These are phyloP conservation scores for Candida adriatica DNA, from an alignment of 805 yeast species.

Conservation along the genomic window DNA sequence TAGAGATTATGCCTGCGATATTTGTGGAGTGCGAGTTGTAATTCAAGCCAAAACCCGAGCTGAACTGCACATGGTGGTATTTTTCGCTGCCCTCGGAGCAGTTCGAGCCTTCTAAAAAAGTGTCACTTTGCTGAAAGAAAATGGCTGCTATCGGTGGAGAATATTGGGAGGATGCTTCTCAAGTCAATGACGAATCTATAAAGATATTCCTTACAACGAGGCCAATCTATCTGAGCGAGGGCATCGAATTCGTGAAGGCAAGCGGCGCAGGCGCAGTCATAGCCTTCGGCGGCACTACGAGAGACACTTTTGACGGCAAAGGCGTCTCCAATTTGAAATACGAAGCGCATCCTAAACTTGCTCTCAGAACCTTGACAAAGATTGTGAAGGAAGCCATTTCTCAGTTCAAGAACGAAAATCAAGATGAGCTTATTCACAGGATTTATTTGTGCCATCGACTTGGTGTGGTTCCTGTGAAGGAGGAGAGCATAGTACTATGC, in stretches of 20 bases:
- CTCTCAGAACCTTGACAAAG: constrained; percentile 28
- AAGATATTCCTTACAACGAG: constrained; percentile 23
- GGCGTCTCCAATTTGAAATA: constrained; percentile 34
- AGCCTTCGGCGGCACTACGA: constrained; percentile 43
- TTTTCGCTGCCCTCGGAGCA: no score
- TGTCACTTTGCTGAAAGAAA: no score
- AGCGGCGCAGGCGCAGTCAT: constrained; percentile 43
- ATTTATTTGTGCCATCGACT: constrained; percentile 38
- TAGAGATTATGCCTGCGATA: no score
- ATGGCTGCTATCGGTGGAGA: neutral
- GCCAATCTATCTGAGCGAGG: constrained; percentile 12
- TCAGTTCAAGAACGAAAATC: constrained; percentile 19
- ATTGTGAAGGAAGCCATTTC: constrained; percentile 30
- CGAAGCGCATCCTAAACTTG: constrained; percentile 39
- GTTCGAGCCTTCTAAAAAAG: no score
- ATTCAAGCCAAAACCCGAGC: no score
- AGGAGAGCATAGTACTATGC: constrained; percentile 40
- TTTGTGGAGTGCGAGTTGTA: no score
- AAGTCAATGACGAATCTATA: constrained; percentile 3
- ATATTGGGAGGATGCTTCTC: constrained; percentile 6
- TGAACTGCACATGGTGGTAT: no score
- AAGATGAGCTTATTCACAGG: constrained; percentile 24
- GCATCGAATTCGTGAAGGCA: constrained; percentile 33
- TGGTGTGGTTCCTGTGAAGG: constrained; percentile 40
- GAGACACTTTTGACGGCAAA: constrained; percentile 36